These are phyloP conservation scores for Ceratonia siliqua DNA, from an alignment of 306 rosid species.

Conservation along the genomic window DNA sequence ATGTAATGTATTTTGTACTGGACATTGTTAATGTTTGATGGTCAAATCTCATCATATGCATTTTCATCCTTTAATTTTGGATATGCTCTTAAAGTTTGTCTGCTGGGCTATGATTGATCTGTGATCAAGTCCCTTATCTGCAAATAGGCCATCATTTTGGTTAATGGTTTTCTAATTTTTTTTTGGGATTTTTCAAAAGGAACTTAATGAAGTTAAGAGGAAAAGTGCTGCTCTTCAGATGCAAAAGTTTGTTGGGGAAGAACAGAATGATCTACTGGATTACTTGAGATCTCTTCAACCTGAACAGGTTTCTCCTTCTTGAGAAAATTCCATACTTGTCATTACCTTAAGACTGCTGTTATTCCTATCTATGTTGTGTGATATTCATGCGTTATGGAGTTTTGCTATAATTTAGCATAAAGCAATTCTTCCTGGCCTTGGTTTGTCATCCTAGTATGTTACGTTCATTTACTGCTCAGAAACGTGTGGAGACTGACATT, in stretches of 20 bases:
- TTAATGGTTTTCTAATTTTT: slow-evolving; percentile 18
- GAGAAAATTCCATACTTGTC: not conserved
- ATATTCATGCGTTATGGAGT: not conserved
- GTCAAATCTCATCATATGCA: not conserved
- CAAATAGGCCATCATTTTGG: slow-evolving; percentile 1
- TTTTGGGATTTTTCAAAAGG: slow-evolving; percentile 53
- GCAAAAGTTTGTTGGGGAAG: slow-evolving; percentile 97
- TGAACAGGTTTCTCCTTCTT: slow-evolving; percentile 63
- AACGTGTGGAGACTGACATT: not conserved
- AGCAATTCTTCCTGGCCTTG: slow-evolving; percentile 23
- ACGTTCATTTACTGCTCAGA: slow-evolving; percentile 26
- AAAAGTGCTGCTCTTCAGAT: slow-evolving; percentile 91
- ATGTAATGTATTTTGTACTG: slow-evolving; percentile 19
- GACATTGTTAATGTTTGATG: slow-evolving; percentile 21
- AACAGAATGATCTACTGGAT: slow-evolving; percentile 88
- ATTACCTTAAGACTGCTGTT: not conserved
- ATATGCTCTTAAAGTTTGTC: slow-evolving; percentile 16
- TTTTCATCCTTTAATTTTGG: slow-evolving; percentile 14
- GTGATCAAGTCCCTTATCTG: slow-evolving; percentile 16
- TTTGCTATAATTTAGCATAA: not conserved
- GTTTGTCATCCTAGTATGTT: slow-evolving; percentile 9
- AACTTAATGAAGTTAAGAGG: slow-evolving; percentile 80
- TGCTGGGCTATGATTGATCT: slow-evolving; percentile 8
- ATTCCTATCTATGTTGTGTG: slow-evolving; percentile 1
- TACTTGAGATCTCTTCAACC: slow-evolving; percentile 94